A percentile compares a stretch with the other conserved stretches of the same genome.
Conservation (phyloP, 495 filamentous ascomycete genomes). For the Talaromyces stipitatus region DNA sequence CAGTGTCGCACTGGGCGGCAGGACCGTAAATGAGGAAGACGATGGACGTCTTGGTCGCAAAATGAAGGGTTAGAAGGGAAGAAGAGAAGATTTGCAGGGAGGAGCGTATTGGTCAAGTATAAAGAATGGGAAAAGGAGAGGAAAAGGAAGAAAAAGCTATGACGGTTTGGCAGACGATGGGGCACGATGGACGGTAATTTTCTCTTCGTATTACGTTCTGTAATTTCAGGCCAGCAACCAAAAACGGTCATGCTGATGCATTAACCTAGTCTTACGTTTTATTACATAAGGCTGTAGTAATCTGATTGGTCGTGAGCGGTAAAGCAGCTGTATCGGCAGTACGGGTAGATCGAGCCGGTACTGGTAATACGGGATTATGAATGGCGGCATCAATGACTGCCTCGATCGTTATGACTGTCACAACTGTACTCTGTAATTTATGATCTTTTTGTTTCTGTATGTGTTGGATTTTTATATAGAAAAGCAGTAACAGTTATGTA, state of each 20-base stretch:
- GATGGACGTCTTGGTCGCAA: not conserved
- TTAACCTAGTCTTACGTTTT: not conserved
- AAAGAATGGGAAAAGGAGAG: not conserved
- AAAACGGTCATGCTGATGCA: not conserved
- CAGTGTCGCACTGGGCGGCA: conserved; percentile 1
- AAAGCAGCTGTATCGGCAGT: not conserved
- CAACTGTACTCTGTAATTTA: not conserved
- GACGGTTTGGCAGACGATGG: not conserved
- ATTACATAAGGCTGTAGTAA: not conserved
- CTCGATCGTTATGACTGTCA: too few species aligned
- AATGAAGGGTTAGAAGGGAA: not conserved
- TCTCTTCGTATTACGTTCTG: not conserved
- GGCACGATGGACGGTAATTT: not conserved
- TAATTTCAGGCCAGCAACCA: not conserved
- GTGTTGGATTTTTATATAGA: not conserved
- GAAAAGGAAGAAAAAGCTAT: conserved; percentile 1
- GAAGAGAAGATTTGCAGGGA: not conserved
- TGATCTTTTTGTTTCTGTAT: not conserved
- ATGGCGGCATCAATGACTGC: not conserved
- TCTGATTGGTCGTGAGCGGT: not conserved
- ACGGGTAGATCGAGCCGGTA: not conserved
- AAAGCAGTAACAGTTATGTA: not conserved
- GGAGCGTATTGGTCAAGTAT: not conserved
- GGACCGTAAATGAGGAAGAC: not conserved
- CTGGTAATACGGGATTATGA: not conserved